A percentile compares a stretch with the other conserved stretches of the same genome.
phyloP scores from a whole-genome alignment of 2,329 filamentous ascomycete species.

The Neonectria coccinea region DNA sequence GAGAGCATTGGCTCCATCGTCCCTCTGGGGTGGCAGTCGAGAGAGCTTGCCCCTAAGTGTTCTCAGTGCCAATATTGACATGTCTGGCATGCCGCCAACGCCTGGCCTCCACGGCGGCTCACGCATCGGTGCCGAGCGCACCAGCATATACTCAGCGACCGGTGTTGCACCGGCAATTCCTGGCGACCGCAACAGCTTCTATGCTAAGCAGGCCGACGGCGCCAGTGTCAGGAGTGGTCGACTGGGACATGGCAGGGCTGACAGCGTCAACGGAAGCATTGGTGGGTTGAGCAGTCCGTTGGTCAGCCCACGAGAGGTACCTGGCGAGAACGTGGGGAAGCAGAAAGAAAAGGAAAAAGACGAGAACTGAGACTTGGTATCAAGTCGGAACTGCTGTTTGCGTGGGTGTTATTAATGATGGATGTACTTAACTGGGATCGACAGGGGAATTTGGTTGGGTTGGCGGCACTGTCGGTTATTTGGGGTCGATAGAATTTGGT shows the following conservation, averaged over 20 bases:
- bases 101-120: conserved; percentile 66
- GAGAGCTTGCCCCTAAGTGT: conserved; percentile 84
- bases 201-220: conserved; percentile 77
- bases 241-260: conserved; percentile 80
- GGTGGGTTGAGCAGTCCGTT: conserved; percentile 72
- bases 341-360: conserved; percentile 48
- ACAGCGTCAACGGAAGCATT: conserved; percentile 85
- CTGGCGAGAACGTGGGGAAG: conserved; percentile 51
- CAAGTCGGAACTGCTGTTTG: conserved; percentile 30
- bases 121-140: conserved; percentile 68
- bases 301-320: conserved; percentile 65
- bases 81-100: conserved; percentile 56
- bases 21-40: conserved; percentile 83
- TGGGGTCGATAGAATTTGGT: conserved; percentile 39
- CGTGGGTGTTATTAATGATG: conserved; percentile 33
- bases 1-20: conserved; percentile 84
- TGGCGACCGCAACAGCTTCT: conserved; percentile 85
- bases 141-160: conserved; percentile 83
- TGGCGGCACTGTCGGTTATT: conserved; percentile 30
- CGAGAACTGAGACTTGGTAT: conserved; percentile 28
- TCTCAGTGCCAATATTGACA: conserved; percentile 76
- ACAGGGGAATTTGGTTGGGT: conserved; percentile 18
- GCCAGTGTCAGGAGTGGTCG: conserved; percentile 83
- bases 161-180: conserved; percentile 73
- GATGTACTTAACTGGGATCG: conserved; percentile 34